These are phyloP conservation scores for Ceriops decandra DNA, from an alignment of 345 rosid genomes.

Conservation along the genomic window DNA sequence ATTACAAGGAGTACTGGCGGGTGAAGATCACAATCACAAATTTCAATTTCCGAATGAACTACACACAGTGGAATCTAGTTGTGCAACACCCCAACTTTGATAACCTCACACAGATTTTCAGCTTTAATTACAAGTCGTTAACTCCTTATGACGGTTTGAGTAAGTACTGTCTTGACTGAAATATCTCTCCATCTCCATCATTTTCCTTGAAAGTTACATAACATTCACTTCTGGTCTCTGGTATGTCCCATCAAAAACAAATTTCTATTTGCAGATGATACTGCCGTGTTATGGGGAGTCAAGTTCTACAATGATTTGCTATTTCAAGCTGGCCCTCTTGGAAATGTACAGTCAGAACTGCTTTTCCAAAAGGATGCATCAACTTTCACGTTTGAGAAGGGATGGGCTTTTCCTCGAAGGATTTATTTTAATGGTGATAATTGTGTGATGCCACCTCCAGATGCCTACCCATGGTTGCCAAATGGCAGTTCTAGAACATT, in stretches of 20 bases:
- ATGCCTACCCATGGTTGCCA: constrained; percentile 31
- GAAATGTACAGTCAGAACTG: constrained; percentile 32
- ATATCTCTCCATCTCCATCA: neutral
- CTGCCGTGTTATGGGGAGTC: constrained; percentile 27
- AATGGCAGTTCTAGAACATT: constrained; percentile 16
- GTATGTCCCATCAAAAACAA: neutral
- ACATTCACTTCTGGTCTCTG: neutral
- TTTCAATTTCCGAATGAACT: constrained; percentile 30
- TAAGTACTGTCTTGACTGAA: constrained; percentile 10
- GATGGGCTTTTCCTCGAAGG: constrained; percentile 33
- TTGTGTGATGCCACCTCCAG: constrained; percentile 34
- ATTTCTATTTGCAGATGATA: constrained; percentile 25
- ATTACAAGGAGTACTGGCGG: constrained; percentile 32
- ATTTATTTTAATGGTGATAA: constrained; percentile 32
- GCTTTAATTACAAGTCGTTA: constrained; percentile 26
- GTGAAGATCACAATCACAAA: constrained; percentile 31
- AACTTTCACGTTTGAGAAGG: constrained; percentile 29
- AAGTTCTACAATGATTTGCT: constrained; percentile 33
- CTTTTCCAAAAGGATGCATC: constrained; percentile 27
- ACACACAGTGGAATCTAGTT: constrained; percentile 24
- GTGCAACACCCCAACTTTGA: constrained; percentile 36
- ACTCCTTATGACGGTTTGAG: constrained; percentile 33
- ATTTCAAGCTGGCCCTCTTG: constrained; percentile 24
- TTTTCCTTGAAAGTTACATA: neutral
- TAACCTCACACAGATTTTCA: constrained; percentile 27